A percentile compares a stretch with the other conserved stretches of the same genome.
Evolutionary conservation across 139 green algal species (phyloP).

Genomic region (Picochlorum sp.): DNA sequence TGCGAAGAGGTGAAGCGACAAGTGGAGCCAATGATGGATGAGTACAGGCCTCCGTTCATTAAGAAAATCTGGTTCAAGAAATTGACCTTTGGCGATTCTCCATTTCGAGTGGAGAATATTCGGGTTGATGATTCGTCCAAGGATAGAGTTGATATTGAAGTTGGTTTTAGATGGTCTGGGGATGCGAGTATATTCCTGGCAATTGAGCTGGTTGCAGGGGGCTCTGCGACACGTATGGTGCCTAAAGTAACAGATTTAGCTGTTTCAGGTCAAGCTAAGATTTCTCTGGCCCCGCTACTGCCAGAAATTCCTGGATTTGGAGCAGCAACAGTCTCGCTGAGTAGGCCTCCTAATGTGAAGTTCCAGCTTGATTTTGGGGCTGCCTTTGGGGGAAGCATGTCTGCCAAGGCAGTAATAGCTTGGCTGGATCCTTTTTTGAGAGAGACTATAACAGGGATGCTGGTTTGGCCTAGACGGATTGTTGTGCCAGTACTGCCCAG

Average conservation of each 20-base stretch:
- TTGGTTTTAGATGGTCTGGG: slow-evolving; percentile 69
- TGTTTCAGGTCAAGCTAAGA: slow-evolving; percentile 42
- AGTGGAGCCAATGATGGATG: slow-evolving; percentile 59
- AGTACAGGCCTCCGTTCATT: slow-evolving; percentile 53
- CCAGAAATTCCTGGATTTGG: slow-evolving; percentile 69
- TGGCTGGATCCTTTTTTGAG: slow-evolving; percentile 53
- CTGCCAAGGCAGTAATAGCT: slow-evolving; percentile 24
- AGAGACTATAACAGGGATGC: slow-evolving; percentile 26
- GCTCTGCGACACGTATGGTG: slow-evolving; percentile 57
- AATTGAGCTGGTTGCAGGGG: slow-evolving; percentile 52
- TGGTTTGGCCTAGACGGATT: slow-evolving; percentile 52
- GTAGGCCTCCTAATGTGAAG: slow-evolving; percentile 18
- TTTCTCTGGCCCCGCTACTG: slow-evolving; percentile 52
- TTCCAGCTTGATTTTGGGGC: slow-evolving; percentile 50
- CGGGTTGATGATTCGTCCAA: slow-evolving; percentile 25
- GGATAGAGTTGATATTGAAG: slow-evolving; percentile 41
- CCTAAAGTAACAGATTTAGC: slow-evolving; percentile 74
- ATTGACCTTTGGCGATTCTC: slow-evolving; percentile 73
- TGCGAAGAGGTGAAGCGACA: slow-evolving; percentile 60
- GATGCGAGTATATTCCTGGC: slow-evolving; percentile 77
- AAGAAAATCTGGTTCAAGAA: slow-evolving; percentile 74
- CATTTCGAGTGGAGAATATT: slow-evolving; percentile 49
- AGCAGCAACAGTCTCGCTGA: slow-evolving; percentile 31
- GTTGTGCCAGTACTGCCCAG: slow-evolving; percentile 43
- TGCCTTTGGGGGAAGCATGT: slow-evolving; percentile 23